phyloP scores from a whole-genome alignment of 768 basidiomycete genomes.

The Leccinellum rugosiceps region DNA sequence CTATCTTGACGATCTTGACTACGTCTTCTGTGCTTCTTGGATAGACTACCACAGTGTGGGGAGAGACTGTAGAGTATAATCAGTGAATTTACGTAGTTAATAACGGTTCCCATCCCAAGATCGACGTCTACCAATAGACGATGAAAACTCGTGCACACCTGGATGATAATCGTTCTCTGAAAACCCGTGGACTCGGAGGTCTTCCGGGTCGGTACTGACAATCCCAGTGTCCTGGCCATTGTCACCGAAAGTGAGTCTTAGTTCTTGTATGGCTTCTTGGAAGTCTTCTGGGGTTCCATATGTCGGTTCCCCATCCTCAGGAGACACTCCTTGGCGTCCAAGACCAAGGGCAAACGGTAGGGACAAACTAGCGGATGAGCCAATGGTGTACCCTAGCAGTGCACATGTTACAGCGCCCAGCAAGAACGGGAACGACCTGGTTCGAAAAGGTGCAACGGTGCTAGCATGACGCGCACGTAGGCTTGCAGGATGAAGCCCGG shows the following conservation, averaged over 20 bases:
- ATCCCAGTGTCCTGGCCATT: conserved; percentile 4
- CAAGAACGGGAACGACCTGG: conserved; percentile 2
- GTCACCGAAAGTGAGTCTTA: conserved; percentile 39
- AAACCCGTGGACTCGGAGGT: conserved; percentile 54
- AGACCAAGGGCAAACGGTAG: conserved; percentile 4
- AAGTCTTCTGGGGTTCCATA: conserved; percentile 57
- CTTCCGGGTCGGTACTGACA: conserved; percentile 51
- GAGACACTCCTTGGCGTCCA: neutral
- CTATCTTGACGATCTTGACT: conserved; percentile 70
- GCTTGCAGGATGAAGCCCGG: neutral
- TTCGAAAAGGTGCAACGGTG: neutral
- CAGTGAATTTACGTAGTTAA: neutral
- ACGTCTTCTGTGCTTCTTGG: conserved; percentile 78
- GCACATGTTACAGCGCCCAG: conserved; percentile 18
- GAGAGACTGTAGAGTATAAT: conserved; percentile 29
- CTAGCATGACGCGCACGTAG: conserved; percentile 9
- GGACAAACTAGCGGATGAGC: conserved; percentile 5
- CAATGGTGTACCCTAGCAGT: conserved; percentile 22
- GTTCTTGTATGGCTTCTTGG: conserved; percentile 47
- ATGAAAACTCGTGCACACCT: conserved; percentile 33
- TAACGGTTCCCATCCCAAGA: neutral
- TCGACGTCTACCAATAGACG: neutral
- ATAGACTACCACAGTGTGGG: conserved; percentile 62
- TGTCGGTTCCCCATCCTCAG: conserved; percentile 18
- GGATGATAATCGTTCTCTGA: conserved; percentile 50